A percentile compares a stretch with the other conserved stretches of the same genome.
Evolutionary conservation across 345 rosid genomes (phyloP).

Genomic region (Corchorus olitorius): DNA sequence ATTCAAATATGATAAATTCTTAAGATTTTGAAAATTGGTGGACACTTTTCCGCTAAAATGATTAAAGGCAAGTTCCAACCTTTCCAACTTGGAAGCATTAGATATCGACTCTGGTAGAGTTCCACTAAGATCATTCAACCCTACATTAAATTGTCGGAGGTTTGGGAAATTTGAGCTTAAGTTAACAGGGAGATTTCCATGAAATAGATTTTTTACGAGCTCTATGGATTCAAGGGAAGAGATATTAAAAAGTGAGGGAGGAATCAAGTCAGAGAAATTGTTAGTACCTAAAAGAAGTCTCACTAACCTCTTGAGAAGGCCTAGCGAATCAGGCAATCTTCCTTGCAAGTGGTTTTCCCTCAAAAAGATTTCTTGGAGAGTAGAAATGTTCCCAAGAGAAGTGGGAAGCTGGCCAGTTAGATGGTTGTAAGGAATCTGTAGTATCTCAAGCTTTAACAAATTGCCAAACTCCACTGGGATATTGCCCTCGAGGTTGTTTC

Average conservation of each 20-base stretch:
- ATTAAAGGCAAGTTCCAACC: neutral
- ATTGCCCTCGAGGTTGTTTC: constrained; percentile 9
- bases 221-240: neutral
- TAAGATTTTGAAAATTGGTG: neutral
- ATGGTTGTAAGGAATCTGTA: accelerated
- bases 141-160: neutral
- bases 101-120: constrained; percentile 28
- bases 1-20: neutral
- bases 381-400: constrained; percentile 23
- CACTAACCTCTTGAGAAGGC: neutral
- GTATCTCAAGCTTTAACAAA: neutral
- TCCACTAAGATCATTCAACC: neutral
- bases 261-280: constrained; percentile 11
- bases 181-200: constrained; percentile 15
- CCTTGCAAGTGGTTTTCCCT: neutral
- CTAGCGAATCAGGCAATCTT: neutral
- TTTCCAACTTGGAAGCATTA: constrained; percentile 21
- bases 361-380: accelerated
- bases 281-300: accelerated
- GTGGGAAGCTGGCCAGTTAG: constrained; percentile 23
- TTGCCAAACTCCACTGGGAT: neutral
- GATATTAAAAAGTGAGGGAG: constrained; percentile 24
- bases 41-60: neutral
- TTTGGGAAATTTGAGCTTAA: constrained; percentile 28
- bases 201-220: neutral